A percentile compares a stretch with the other conserved stretches of the same genome.
Evolutionary conservation across 2,329 filamentous ascomycete species (phyloP).

Genomic region (Epichloe uncinata): DNA sequence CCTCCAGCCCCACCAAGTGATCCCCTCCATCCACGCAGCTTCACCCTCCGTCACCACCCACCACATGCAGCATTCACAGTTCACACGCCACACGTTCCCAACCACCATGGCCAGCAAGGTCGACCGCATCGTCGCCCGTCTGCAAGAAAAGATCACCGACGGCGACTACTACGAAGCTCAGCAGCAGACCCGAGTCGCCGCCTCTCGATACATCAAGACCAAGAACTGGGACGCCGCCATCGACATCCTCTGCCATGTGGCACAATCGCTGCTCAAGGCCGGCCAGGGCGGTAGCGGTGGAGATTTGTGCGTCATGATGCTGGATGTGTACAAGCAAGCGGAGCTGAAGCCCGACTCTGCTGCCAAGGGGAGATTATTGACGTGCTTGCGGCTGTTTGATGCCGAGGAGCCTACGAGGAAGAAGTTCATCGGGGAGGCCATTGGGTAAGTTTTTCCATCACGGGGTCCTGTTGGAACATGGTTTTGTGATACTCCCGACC

Average conservation of each 20-base stretch:
- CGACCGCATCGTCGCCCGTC: conserved; percentile 42
- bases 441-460: conserved; percentile 41
- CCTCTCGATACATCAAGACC: conserved; percentile 83
- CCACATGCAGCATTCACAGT: too few species aligned
- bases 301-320: conserved; percentile 73
- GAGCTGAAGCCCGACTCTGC: conserved; percentile 63
- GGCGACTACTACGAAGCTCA: conserved; percentile 97
- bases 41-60: too few species aligned
- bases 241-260: conserved; percentile 74
- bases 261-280: conserved; percentile 73
- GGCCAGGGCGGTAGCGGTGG: conserved; percentile 91
- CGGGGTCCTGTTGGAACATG: neutral
- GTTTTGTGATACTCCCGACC: neutral
- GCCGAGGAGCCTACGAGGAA: conserved; percentile 80
- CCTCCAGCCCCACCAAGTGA: too few species aligned
- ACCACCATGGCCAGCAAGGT: conserved; percentile 26
- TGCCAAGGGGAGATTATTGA: conserved; percentile 62
- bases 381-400: conserved; percentile 68
- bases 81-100: neutral
- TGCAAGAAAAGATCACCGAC: conserved; percentile 79
- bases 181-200: conserved; percentile 93
- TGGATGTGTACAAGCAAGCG: conserved; percentile 85
- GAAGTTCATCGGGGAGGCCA: conserved; percentile 78
- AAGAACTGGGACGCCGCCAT: conserved; percentile 74
- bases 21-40: too few species aligned